Percentiles rank a stretch among this genome's conserved stretches.
phyloP scores from a whole-genome alignment of 306 rosid species.

The Vachellia collinsii region DNA sequence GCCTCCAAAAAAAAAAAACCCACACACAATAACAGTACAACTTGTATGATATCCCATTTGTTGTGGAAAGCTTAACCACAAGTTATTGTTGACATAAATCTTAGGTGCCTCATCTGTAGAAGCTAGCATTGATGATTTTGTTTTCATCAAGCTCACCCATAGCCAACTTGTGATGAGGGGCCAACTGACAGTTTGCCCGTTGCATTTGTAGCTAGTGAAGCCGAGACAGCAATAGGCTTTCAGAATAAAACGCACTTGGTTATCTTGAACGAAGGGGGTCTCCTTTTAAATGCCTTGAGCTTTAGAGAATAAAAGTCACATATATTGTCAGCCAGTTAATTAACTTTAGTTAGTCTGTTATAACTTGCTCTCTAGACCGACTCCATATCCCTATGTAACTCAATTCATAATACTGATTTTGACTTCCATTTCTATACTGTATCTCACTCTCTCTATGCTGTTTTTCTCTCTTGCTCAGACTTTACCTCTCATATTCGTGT shows the following conservation, averaged over 20 bases:
- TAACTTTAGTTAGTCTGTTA: too few species aligned
- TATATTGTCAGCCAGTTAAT: neutral
- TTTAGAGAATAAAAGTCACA: neutral
- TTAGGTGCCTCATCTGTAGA: neutral
- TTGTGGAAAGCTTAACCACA: neutral
- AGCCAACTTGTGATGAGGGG: neutral
- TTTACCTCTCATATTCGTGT: slow-evolving; percentile 1
- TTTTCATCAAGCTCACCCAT: neutral
- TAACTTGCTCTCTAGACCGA: neutral
- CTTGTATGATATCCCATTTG: neutral
- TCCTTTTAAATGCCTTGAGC: neutral
- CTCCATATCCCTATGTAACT: neutral
- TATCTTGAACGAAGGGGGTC: neutral
- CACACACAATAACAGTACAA: neutral
- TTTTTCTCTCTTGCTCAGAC: neutral
- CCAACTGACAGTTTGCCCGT: neutral
- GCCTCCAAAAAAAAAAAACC: too few species aligned
- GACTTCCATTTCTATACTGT: neutral
- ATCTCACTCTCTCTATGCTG: neutral
- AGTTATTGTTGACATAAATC: neutral
- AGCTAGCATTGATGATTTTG: neutral
- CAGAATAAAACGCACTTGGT: neutral
- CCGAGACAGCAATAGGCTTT: neutral
- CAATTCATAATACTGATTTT: neutral
- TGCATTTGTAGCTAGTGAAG: neutral